phyloP scores from a whole-genome alignment of 352 stramenopile genomes.

The Globisporangium ultimum region DNA sequence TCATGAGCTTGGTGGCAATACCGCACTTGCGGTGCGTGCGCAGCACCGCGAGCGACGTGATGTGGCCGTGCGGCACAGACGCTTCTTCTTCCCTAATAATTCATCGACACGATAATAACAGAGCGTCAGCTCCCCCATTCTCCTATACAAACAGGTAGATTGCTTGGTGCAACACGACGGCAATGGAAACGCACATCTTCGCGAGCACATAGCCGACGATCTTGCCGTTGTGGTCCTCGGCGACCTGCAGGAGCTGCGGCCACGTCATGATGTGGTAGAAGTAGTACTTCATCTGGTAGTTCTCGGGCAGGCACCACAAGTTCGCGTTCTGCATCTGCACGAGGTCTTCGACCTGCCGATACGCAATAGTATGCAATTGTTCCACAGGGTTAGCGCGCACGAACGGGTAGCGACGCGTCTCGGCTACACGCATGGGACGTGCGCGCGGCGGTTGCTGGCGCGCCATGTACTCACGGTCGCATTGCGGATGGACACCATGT shows the following conservation, averaged over 20 bases:
- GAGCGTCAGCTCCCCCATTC: neutral
- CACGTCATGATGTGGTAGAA: constrained; percentile 99
- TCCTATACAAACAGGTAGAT: neutral
- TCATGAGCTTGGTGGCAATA: constrained; percentile 99
- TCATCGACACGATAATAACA: constrained; percentile 1
- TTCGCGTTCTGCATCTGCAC: constrained; percentile 99
- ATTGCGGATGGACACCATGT: constrained; percentile 95
- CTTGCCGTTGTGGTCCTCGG: constrained; percentile 95
- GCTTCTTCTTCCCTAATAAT: constrained; percentile 72
- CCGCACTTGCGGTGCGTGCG: constrained; percentile 96
- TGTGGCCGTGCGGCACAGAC: constrained; percentile 94
- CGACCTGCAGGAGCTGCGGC: constrained; percentile 99
- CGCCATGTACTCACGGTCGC: constrained; percentile 61
- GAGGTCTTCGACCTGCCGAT: constrained; percentile 89
- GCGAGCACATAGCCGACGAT: constrained; percentile 99
- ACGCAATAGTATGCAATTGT: too few species aligned
- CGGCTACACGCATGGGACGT: too few species aligned
- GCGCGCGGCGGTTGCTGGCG: too few species aligned
- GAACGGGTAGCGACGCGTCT: too few species aligned
- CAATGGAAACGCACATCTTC: constrained; percentile 92
- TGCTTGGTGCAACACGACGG: neutral
- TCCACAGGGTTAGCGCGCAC: neutral
- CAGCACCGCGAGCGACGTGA: constrained; percentile 98
- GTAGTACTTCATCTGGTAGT: constrained; percentile 99
- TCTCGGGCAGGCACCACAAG: constrained; percentile 99